These are phyloP conservation scores for Cryphonectria radicalis DNA, from an alignment of 2,329 filamentous ascomycete species.

Conservation along the genomic window DNA sequence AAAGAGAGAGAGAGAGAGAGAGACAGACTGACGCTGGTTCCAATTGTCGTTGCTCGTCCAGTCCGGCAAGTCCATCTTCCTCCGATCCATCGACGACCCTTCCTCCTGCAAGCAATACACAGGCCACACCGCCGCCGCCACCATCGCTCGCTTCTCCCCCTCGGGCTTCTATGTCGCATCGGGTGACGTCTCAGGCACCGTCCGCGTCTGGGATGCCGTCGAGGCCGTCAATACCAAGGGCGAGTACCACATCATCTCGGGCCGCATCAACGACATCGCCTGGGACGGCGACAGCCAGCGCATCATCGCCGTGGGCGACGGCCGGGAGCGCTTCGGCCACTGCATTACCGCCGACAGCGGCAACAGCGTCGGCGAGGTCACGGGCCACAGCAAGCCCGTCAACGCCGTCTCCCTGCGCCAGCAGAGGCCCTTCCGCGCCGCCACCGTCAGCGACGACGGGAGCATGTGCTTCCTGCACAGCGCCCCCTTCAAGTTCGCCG, in stretches of 20 bases:
- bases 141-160: conserved; percentile 90
- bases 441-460: conserved; percentile 37
- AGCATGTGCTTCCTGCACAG: conserved; percentile 40
- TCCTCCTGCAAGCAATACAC: conserved; percentile 87
- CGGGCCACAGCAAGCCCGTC: conserved; percentile 86
- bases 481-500: conserved; percentile 83
- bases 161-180: conserved; percentile 95
- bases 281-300: conserved; percentile 98
- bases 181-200: conserved; percentile 81
- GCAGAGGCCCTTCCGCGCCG: conserved; percentile 84
- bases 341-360: conserved; percentile 95
- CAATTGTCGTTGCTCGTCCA: conserved; percentile 40
- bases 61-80: conserved; percentile 96
- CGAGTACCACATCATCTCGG: conserved; percentile 92
- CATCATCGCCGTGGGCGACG: conserved; percentile 94
- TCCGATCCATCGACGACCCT: conserved; percentile 92
- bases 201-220: conserved; percentile 91
- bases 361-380: conserved; percentile 93
- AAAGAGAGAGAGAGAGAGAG: background rate
- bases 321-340: conserved; percentile 89
- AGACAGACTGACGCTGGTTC: background rate
- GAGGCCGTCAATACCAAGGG: conserved; percentile 86
- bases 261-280: conserved; percentile 92
- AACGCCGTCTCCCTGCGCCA: conserved; percentile 90
- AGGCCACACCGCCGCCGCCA: conserved; percentile 85